A percentile compares a stretch with the other conserved stretches of the same genome.
phyloP scores from a whole-genome alignment of 768 basidiomycete species.

The Asterophora parasitica region DNA sequence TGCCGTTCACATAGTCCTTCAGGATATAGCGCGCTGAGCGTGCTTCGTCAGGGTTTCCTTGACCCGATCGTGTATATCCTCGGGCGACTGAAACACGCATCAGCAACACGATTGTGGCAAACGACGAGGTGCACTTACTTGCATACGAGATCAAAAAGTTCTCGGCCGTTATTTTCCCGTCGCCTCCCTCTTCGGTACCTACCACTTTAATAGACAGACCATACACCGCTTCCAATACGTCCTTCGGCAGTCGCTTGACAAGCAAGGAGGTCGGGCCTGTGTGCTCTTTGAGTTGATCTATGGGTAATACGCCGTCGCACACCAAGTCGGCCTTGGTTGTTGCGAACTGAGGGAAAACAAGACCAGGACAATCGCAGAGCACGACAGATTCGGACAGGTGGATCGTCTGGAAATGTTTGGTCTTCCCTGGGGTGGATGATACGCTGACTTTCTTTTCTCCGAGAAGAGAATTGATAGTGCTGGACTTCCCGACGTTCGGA shows the following conservation, averaged over 20 bases:
- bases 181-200: slow-evolving; percentile 77
- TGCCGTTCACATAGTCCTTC: slow-evolving; percentile 96
- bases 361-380: slow-evolving; percentile 95
- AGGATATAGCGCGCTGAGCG: slow-evolving; percentile 87
- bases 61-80: slow-evolving; percentile 88
- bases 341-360: slow-evolving; percentile 98
- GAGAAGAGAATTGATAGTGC: slow-evolving; percentile 92
- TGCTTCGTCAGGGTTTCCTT: slow-evolving; percentile 97
- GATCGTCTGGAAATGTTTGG: slow-evolving; percentile 99
- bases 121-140: slow-evolving; percentile 53
- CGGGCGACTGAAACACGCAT: slow-evolving; percentile 65
- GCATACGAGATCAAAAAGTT: slow-evolving; percentile 87
- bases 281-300: slow-evolving; percentile 94
- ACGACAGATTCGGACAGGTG: slow-evolving; percentile 82
- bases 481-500: slow-evolving; percentile 98
- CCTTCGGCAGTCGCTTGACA: slow-evolving; percentile 70
- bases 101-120: slow-evolving; percentile 7
- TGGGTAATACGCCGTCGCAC: slow-evolving; percentile 94
- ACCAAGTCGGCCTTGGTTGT: slow-evolving; percentile 94
- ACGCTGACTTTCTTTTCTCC: slow-evolving; percentile 98
- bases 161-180: slow-evolving; percentile 67
- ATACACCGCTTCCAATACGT: slow-evolving; percentile 86
- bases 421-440: slow-evolving; percentile 96
- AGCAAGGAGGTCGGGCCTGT: slow-evolving; percentile 81
- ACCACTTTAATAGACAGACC: slow-evolving; percentile 70